Percentiles rank a stretch among this genome's conserved stretches.
Evolutionary conservation across 1,284 basidiomycete genomes (phyloP).

Genomic region (Pseudozyma hubeiensis): DNA sequence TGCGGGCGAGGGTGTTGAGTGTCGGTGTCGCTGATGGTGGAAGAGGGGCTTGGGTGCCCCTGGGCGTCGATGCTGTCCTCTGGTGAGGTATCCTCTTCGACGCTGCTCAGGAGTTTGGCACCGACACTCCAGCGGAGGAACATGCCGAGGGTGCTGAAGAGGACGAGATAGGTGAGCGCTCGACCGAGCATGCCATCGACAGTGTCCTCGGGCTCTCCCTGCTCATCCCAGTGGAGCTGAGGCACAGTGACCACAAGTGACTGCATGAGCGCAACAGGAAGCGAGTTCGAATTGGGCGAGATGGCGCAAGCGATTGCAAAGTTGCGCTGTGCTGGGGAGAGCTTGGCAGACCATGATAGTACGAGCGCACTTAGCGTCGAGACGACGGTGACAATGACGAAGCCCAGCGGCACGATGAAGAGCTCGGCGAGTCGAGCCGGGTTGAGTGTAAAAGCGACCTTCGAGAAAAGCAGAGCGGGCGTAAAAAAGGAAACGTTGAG

Average conservation of each 20-base stretch:
- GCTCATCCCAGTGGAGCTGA: conserved; percentile 81
- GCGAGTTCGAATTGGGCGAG: conserved; percentile 82
- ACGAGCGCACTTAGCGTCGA: conserved; percentile 65
- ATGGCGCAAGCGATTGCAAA: conserved; percentile 69
- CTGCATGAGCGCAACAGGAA: conserved; percentile 92
- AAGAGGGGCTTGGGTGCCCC: conserved; percentile 2
- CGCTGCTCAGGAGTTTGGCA: conserved; percentile 69
- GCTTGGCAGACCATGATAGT: conserved; percentile 63
- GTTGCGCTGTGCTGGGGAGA: conserved; percentile 68
- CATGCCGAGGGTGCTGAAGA: conserved; percentile 94
- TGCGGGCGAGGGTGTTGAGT: conserved; percentile 10
- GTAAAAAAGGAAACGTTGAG: conserved; percentile 91
- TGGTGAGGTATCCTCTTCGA: conserved; percentile 62
- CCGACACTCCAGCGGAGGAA: conserved; percentile 71
- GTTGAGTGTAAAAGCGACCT: conserved; percentile 80
- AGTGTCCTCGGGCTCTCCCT: conserved; percentile 76
- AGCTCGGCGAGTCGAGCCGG: conserved; percentile 83
- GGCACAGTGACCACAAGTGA: conserved; percentile 86
- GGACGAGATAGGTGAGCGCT: conserved; percentile 88
- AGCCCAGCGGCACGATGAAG: conserved; percentile 89
- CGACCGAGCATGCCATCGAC: conserved; percentile 89
- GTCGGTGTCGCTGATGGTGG: conserved; percentile 13
- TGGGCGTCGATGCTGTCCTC: conserved; percentile 1
- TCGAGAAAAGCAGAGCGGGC: conserved; percentile 89
- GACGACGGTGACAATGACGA: conserved; percentile 72